Conservation (phyloP, 2,329 filamentous ascomycete species). For the Bretziella fagacearum region DNA sequence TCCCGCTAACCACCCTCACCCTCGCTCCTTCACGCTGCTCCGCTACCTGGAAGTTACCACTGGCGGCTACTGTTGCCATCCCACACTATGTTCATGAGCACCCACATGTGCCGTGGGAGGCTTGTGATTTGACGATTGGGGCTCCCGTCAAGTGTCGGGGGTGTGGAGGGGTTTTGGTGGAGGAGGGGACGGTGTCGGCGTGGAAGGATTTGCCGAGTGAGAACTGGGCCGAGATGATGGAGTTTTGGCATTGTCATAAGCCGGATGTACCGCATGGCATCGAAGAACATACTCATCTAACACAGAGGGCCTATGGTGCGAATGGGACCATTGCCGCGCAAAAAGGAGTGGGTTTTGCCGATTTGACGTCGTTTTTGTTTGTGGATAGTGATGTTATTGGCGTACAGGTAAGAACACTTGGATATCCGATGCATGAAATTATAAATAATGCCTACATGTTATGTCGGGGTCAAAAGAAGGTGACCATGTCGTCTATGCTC, state of each 20-base stretch:
- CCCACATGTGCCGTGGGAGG: constrained; percentile 38
- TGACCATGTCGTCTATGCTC: constrained; percentile 29
- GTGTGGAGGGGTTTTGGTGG: constrained; percentile 26
- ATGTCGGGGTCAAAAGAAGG: constrained; percentile 39
- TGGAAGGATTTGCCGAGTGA: constrained; percentile 96
- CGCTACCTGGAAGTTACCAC: constrained; percentile 39
- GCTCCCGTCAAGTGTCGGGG: constrained; percentile 28
- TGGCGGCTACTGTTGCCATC: constrained; percentile 19
- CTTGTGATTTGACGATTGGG: constrained; percentile 27
- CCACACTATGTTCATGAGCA: constrained; percentile 21
- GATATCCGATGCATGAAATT: neutral
- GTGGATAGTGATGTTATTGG: constrained; percentile 44
- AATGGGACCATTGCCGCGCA: constrained; percentile 54
- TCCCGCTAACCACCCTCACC: constrained; percentile 17
- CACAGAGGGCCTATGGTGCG: constrained; percentile 66
- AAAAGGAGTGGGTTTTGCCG: constrained; percentile 56
- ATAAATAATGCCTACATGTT: neutral
- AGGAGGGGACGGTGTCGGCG: constrained; percentile 24
- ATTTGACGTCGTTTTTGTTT: constrained; percentile 62
- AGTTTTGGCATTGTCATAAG: constrained; percentile 99
- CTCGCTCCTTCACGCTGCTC: constrained; percentile 20
- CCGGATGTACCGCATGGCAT: constrained; percentile 43
- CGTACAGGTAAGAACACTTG: constrained; percentile 22
- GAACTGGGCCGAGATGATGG: constrained; percentile 99
- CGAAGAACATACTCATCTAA: constrained; percentile 28